These are phyloP conservation scores for Sugiyamaella novakii DNA, from an alignment of 1,139 yeast species.

Conservation along the genomic window DNA sequence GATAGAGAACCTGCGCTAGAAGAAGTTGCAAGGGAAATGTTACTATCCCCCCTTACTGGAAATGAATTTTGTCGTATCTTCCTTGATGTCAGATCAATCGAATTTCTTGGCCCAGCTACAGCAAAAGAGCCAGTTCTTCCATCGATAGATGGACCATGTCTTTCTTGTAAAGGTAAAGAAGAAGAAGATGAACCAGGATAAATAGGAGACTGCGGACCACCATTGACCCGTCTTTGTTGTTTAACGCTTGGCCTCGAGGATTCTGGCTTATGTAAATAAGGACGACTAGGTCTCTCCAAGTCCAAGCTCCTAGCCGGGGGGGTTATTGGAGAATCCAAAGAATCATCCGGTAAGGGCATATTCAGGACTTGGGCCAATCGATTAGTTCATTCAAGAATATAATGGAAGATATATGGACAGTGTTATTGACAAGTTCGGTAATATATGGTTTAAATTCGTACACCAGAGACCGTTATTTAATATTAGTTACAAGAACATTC, in stretches of 20 bases:
- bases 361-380: neutral
- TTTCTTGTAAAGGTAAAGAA: conserved; percentile 2
- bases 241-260: conserved; percentile 1
- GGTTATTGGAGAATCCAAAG: conserved; percentile 1
- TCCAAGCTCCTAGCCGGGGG: conserved; percentile 12
- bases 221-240: neutral
- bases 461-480: too few relatives aligned
- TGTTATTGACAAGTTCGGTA: too few relatives aligned
- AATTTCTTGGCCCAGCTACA: conserved; percentile 5
- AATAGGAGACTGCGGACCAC: conserved; percentile 11
- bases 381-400: neutral
- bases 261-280: conserved; percentile 9
- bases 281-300: conserved; percentile 4
- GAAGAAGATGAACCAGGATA: conserved; percentile 4
- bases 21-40: conserved; percentile 4
- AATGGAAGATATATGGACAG: too few relatives aligned
- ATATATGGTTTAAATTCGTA: too few relatives aligned
- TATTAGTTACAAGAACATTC: too few relatives aligned
- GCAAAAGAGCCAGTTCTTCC: conserved; percentile 1
- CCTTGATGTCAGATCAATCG: conserved; percentile 5
- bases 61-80: neutral
- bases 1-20: conserved; percentile 1
- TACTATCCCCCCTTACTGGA: conserved; percentile 11
- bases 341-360: conserved; percentile 17
- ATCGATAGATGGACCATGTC: conserved; percentile 1